phyloP scores from a whole-genome alignment of 2,329 filamentous ascomycete species.

The Cytospora chrysosperma region DNA sequence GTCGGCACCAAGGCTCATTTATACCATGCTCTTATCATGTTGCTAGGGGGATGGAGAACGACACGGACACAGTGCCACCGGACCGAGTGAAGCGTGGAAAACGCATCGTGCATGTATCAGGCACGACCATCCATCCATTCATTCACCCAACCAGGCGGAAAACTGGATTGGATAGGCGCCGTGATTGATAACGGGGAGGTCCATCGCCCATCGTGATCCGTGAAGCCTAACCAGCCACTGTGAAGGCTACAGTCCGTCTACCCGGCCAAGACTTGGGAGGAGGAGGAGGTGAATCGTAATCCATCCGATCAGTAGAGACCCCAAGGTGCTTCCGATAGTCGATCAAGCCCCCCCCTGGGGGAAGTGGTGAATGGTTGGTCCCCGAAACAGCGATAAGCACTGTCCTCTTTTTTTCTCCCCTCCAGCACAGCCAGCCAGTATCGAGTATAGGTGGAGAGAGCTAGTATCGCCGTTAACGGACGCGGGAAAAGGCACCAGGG shows the following conservation, averaged over 20 bases:
- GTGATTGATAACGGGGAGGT: conserved; percentile 3
- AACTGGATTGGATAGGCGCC: conserved; percentile 5
- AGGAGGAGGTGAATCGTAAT: background rate
- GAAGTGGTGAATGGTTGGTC: background rate
- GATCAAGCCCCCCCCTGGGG: background rate
- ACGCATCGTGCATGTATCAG: conserved; percentile 16
- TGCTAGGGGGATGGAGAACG: background rate
- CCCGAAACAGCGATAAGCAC: conserved; percentile 8
- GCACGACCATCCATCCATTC: background rate
- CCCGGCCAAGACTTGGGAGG: background rate
- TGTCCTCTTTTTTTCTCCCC: background rate
- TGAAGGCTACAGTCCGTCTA: too few relatives aligned
- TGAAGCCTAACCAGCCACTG: background rate
- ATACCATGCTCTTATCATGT: conserved; percentile 10
- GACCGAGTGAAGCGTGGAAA: background rate
- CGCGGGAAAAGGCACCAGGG: conserved; percentile 9
- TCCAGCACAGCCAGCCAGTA: conserved; percentile 4
- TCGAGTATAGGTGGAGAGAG: conserved; percentile 13
- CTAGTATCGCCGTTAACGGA: conserved; percentile 18
- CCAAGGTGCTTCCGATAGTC: background rate
- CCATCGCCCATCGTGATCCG: conserved; percentile 8
- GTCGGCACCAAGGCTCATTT: background rate
- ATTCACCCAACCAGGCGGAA: background rate
- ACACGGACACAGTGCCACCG: conserved; percentile 5
- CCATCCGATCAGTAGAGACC: background rate